Evolutionary conservation across 1,139 yeast species (phyloP).

Genomic region (Taphrina deformans): DNA sequence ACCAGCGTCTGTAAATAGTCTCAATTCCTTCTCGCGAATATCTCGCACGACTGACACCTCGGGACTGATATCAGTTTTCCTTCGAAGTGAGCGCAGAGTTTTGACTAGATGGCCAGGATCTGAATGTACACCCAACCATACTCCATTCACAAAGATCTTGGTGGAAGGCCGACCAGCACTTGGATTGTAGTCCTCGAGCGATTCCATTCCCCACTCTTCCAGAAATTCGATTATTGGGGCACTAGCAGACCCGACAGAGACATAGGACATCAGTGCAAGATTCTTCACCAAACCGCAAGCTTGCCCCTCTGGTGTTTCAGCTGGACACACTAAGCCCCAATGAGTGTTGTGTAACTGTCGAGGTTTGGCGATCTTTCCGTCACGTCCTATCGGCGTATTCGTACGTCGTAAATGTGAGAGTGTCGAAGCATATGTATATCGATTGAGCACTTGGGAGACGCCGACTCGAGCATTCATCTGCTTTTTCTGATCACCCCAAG

Average conservation of each 20-base stretch:
- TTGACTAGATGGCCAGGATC: slow-evolving; percentile 89
- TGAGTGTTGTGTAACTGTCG: slow-evolving; percentile 98
- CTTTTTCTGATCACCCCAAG: slow-evolving; percentile 99
- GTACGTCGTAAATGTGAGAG: slow-evolving; percentile 97
- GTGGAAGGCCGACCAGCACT: slow-evolving; percentile 89
- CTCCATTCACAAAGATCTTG: slow-evolving; percentile 95
- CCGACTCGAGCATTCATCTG: slow-evolving; percentile 99
- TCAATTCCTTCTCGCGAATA: slow-evolving; percentile 92
- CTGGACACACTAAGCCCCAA: slow-evolving; percentile 99
- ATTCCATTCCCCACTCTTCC: slow-evolving; percentile 99
- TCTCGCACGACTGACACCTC: slow-evolving; percentile 97
- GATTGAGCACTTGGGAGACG: slow-evolving; percentile 96
- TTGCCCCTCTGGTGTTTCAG: slow-evolving; percentile 99
- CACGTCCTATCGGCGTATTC: slow-evolving; percentile 97
- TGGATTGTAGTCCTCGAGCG: slow-evolving; percentile 92
- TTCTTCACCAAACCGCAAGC: slow-evolving; percentile 99
- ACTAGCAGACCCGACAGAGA: slow-evolving; percentile 96
- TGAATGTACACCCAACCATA: slow-evolving; percentile 98
- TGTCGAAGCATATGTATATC: slow-evolving; percentile 97
- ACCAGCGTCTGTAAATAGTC: slow-evolving; percentile 97
- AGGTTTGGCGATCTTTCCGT: slow-evolving; percentile 96
- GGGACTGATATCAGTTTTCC: slow-evolving; percentile 93
- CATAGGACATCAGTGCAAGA: slow-evolving; percentile 92
- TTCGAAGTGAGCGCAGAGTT: slow-evolving; percentile 85
- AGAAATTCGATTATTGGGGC: slow-evolving; percentile 89